Percentiles rank a stretch among this genome's conserved stretches.
Evolutionary conservation across 768 basidiomycete genomes (phyloP).

Genomic region (Chalciporus sphaerocephalus): DNA sequence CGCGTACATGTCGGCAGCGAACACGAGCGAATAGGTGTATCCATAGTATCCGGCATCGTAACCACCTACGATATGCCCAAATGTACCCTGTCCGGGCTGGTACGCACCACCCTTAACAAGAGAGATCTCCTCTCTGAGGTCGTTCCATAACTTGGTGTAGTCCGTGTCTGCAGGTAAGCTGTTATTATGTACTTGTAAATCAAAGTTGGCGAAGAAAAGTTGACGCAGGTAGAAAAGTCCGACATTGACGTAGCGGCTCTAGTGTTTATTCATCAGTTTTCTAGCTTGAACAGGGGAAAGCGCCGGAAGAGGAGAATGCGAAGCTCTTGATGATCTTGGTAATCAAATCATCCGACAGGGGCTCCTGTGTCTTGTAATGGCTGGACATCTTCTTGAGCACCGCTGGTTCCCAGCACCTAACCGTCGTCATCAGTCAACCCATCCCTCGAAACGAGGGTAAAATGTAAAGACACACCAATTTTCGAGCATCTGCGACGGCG

Average conservation of each 20-base stretch:
- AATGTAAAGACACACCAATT: conserved; percentile 56
- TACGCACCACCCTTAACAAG: conserved; percentile 56
- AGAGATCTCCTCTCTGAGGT: conserved; percentile 63
- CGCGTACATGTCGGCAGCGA: conserved; percentile 56
- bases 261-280: neutral
- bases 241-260: conserved; percentile 72
- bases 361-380: conserved; percentile 72
- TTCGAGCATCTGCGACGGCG: conserved; percentile 89
- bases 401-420: conserved; percentile 76
- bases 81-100: conserved; percentile 67
- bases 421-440: neutral
- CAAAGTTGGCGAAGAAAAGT: conserved; percentile 61
- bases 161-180: conserved; percentile 53
- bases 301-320: neutral
- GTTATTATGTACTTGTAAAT: conserved; percentile 24
- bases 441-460: neutral
- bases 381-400: conserved; percentile 73
- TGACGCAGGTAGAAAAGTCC: conserved; percentile 70
- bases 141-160: conserved; percentile 78
- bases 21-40: conserved; percentile 71
- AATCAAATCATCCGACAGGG: conserved; percentile 64
- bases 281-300: neutral
- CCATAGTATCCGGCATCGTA: conserved; percentile 66
- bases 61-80: conserved; percentile 74
- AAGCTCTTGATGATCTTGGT: conserved; percentile 77